Evolutionary conservation across 208 protist genomes (phyloP), one percentile per base, ranked within the genome.

Genomic region (Trypanosoma avium): DNA sequence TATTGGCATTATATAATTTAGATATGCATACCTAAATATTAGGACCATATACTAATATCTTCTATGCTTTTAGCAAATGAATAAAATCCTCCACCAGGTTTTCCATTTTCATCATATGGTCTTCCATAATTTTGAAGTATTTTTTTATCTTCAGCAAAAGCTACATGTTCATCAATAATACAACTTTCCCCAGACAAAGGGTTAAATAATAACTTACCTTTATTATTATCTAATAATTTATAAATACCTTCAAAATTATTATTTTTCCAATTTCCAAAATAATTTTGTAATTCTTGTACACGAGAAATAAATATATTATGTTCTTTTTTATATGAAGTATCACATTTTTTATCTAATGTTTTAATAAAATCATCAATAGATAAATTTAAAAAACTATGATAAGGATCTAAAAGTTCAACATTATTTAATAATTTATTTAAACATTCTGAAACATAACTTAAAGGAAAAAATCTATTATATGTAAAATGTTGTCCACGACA

Each of bases 51-150:
- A 47, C 75, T 75, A 17, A 81, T 35, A 10, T 78, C 52, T 2
- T 65, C 56, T 22, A 82, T 47, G 0, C 32, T n/a, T 42, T 65
- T 77, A 17, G 72, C 38, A 57, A 67, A 73, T 1, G 59, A 48
- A 71, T 92, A 88, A 56, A 83, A 87, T 10, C 57, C 72, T 27
- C 67, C 49, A 29, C 48, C 54, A 1, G 74, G 74, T 19, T 66
- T 63, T 9, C 58, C 80, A 12, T 81, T 60, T n/a, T 27, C 36
- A 65, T 77, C 36, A 17, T 78, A 73, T 15, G 50, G 46, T 24
- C 81, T 71, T 27, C 82, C 86, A 60, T 92, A 92, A 49, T 84
- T 88, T 45, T 92, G 82, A 10, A 92, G 72, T 4, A 59, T 66
- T 21, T 60, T 62, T 64, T 89, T 92, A 21, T 92, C 86, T 24